A percentile compares a stretch with the other conserved stretches of the same genome.
Evolutionary conservation across 1,139 yeast genomes (phyloP).

Genomic region (Yamadazyma diospyri): DNA sequence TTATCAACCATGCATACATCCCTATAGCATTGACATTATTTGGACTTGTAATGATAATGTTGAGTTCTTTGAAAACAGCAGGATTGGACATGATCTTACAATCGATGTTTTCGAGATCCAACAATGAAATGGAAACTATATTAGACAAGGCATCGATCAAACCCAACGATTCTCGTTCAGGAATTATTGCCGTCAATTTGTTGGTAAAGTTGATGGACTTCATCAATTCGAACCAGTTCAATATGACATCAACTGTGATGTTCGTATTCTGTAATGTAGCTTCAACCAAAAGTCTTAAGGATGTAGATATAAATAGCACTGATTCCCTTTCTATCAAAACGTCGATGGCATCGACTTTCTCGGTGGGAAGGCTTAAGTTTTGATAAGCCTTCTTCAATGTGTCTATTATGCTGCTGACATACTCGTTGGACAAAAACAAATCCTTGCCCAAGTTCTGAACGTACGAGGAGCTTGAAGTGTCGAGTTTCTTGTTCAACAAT

Average conservation of each 20-base stretch:
- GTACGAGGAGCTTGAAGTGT: constrained; percentile 24
- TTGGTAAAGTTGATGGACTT: constrained; percentile 37
- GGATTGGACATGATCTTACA: constrained; percentile 21
- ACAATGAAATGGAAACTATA: constrained; percentile 44
- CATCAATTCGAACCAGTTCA: constrained; percentile 59
- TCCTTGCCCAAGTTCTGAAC: constrained; percentile 41
- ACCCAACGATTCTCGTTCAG: constrained; percentile 30
- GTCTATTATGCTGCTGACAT: constrained; percentile 22
- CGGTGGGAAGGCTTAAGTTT: constrained; percentile 10
- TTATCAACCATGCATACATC: constrained; percentile 69
- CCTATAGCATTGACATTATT: constrained; percentile 44
- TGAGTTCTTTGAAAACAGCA: constrained; percentile 37
- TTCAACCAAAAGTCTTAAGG: constrained; percentile 45
- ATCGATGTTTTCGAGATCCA: constrained; percentile 55
- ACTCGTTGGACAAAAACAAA: constrained; percentile 27
- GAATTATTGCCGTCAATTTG: constrained; percentile 23
- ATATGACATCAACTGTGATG: constrained; percentile 27
- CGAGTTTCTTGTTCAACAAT: constrained; percentile 35
- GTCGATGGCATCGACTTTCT: constrained; percentile 19
- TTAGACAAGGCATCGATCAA: constrained; percentile 42
- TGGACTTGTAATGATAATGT: constrained; percentile 28
- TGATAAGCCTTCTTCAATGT: constrained; percentile 9
- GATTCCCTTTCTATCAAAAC: constrained; percentile 31
- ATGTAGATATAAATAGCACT: constrained; percentile 33
- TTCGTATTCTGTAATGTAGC: constrained; percentile 30